These are phyloP conservation scores for Fonsecaea monophora DNA, from an alignment of 2,329 filamentous ascomycete genomes.

Conservation along the genomic window DNA sequence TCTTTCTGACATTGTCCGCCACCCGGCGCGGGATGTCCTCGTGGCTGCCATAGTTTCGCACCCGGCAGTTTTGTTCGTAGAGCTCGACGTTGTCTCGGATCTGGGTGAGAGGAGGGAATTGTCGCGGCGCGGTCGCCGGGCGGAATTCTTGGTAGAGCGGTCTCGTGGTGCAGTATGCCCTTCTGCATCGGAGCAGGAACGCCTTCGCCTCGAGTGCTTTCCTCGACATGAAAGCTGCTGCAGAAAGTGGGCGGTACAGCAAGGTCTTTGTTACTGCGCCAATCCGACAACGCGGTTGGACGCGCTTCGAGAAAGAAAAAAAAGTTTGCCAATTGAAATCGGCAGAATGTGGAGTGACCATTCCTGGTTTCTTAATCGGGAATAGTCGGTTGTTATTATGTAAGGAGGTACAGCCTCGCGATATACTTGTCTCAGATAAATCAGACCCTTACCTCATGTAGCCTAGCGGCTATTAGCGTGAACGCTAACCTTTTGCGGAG, in stretches of 20 bases:
- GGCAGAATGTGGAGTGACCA: not conserved
- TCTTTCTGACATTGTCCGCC: conserved; percentile 46
- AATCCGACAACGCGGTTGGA: not conserved
- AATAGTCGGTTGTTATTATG: not conserved
- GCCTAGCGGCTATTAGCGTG: too few relatives aligned
- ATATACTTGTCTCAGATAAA: too few relatives aligned
- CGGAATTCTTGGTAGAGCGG: conserved; percentile 46
- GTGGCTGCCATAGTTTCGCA: conserved; percentile 77
- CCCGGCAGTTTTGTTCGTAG: conserved; percentile 80
- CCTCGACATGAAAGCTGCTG: conserved; percentile 21
- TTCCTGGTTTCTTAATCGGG: not conserved
- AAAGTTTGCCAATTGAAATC: not conserved
- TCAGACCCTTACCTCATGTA: too few relatives aligned
- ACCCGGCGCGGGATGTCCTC: conserved; percentile 62
- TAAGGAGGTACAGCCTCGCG: not conserved
- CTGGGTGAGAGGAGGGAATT: conserved; percentile 81
- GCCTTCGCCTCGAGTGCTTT: conserved; percentile 21
- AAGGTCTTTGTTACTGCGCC: not conserved
- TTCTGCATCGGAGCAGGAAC: conserved; percentile 35
- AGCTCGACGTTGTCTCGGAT: conserved; percentile 84
- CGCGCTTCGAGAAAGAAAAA: not conserved
- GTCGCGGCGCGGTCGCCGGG: conserved; percentile 77
- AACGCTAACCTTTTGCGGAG: too few relatives aligned
- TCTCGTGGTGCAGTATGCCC: conserved; percentile 25
- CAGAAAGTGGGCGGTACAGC: not conserved